A percentile compares a stretch with the other conserved stretches of the same genome.
phyloP scores from a whole-genome alignment of 225 moss, liverwort and hornwort species.

The Asterella californica region DNA sequence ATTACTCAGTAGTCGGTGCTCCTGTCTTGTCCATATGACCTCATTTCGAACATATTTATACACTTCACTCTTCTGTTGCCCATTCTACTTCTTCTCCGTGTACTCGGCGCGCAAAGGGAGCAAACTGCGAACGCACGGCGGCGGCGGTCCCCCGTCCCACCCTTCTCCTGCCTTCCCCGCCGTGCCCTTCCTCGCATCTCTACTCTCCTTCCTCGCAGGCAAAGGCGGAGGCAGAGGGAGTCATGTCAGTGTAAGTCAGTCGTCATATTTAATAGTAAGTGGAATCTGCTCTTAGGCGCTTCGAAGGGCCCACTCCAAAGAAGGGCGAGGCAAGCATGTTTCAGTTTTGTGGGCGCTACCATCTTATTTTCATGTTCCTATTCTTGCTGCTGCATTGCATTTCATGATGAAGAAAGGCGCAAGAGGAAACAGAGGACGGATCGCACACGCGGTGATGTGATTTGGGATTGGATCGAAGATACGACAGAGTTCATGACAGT shows the following conservation, averaged over 20 bases:
- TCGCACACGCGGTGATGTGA: neutral
- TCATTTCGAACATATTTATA: slow-evolving; percentile 5
- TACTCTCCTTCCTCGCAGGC: slow-evolving; percentile 9
- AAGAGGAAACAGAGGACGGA: neutral
- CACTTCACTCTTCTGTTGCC: neutral
- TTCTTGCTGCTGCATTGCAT: neutral
- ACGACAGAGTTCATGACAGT: neutral
- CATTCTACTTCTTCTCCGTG: neutral
- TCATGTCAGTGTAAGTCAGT: neutral
- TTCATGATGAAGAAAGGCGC: neutral
- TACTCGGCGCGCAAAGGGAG: slow-evolving; percentile 4
- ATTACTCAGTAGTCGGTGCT: neutral
- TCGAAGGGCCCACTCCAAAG: neutral
- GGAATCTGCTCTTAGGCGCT: neutral
- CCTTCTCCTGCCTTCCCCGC: neutral
- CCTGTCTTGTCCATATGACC: neutral
- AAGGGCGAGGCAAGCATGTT: neutral
- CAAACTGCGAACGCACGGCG: neutral
- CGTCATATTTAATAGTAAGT: neutral
- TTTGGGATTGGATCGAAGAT: neutral
- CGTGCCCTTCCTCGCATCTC: neutral
- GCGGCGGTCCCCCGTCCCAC: neutral
- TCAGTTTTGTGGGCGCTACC: neutral
- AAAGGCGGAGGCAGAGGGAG: slow-evolving; percentile 2
- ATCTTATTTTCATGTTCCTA: neutral